phyloP scores from a whole-genome alignment of 2,329 filamentous ascomycete genomes.

The Diplodia corticola region DNA sequence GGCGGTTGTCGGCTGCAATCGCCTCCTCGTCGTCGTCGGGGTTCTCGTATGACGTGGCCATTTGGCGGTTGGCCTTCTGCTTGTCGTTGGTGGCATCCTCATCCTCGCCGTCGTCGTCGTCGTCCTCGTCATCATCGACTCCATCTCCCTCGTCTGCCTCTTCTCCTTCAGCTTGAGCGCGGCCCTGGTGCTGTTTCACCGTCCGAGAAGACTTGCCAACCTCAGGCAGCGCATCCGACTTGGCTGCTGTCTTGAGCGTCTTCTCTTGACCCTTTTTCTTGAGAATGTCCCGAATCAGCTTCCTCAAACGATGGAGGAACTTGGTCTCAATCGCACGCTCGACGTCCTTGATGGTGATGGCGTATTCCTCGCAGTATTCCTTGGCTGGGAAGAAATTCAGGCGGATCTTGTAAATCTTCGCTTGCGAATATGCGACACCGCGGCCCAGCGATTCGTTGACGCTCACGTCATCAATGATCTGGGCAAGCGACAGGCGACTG shows the following conservation, averaged over 20 bases:
- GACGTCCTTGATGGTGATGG: conserved; percentile 76
- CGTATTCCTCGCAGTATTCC: conserved; percentile 85
- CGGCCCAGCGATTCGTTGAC: conserved; percentile 78
- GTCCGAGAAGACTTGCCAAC: conserved; percentile 65
- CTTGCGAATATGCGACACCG: conserved; percentile 66
- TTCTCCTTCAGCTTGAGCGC: conserved; percentile 44
- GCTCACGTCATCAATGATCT: conserved; percentile 77
- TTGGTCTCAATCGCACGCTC: conserved; percentile 76
- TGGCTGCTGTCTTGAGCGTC: conserved; percentile 51
- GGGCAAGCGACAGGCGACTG: conserved; percentile 78
- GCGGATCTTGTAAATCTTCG: conserved; percentile 81
- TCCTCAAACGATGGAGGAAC: conserved; percentile 71
- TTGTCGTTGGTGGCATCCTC: conserved; percentile 69
- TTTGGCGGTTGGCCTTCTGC: conserved; percentile 71
- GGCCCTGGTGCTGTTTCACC: conserved; percentile 52
- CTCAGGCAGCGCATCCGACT: conserved; percentile 68
- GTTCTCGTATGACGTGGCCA: conserved; percentile 85
- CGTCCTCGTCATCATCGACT: conserved; percentile 60
- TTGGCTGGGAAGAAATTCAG: conserved; percentile 80
- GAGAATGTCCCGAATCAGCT: conserved; percentile 72
- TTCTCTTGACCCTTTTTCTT: conserved; percentile 70
- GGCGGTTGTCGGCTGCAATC: conserved; percentile 64
- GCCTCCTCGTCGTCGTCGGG: conserved; percentile 90
- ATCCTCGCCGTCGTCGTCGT: conserved; percentile 77
- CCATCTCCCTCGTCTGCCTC: conserved; percentile 60